These are phyloP conservation scores for Phlyctochytrium arcticum DNA, from an alignment of 192 early-diverging fungal genomes.

Conservation along the genomic window DNA sequence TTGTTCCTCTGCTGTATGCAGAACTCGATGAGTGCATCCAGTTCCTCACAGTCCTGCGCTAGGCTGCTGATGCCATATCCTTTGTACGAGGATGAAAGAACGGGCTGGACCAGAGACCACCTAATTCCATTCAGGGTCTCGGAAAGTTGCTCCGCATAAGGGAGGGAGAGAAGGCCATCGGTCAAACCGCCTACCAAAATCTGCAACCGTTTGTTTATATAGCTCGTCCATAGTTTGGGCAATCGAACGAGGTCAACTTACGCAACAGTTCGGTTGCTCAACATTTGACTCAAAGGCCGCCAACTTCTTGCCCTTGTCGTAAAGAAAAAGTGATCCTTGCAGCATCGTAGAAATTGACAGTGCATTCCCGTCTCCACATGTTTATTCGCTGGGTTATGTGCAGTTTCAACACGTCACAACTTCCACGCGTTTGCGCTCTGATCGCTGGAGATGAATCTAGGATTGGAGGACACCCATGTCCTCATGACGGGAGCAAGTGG, in stretches of 20 bases:
- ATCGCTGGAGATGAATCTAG: background rate
- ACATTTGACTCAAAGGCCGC: background rate
- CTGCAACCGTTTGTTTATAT: background rate
- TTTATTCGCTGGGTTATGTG: no score
- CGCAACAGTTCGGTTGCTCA: background rate
- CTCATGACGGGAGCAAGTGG: slow-evolving; percentile 57
- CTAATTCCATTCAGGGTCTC: background rate
- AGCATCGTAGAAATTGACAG: no score
- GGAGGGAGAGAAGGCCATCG: background rate
- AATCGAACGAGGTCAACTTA: background rate
- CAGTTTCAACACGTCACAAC: no score
- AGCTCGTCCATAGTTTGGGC: background rate
- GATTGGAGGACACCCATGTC: slow-evolving; percentile 35
- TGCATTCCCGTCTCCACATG: no score
- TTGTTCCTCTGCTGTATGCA: background rate
- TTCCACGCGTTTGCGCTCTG: no score
- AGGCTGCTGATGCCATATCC: background rate
- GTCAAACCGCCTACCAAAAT: background rate
- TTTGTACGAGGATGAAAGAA: background rate
- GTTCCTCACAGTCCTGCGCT: background rate
- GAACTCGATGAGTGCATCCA: background rate
- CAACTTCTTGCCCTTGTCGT: background rate
- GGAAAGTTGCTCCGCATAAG: background rate
- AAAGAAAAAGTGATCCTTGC: background rate
- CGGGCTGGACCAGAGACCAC: background rate